Percentiles rank a stretch among this genome's conserved stretches.
Evolutionary conservation across 495 filamentous ascomycete species (phyloP).

Genomic region (Umbilicaria muhlenbergii): DNA sequence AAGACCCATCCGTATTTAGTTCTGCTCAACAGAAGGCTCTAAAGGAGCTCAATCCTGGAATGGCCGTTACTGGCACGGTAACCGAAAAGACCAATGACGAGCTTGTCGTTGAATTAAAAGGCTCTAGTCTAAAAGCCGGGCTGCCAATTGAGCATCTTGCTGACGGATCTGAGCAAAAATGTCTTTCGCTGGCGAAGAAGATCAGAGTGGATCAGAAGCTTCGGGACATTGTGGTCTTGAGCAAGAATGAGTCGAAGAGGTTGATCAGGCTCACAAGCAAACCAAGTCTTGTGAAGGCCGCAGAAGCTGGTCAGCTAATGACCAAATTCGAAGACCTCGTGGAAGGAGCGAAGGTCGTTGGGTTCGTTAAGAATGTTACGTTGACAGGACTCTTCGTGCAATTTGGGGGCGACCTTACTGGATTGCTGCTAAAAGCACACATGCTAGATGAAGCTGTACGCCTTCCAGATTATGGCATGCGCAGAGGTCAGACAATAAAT

Average conservation of each 20-base stretch:
- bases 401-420: slow-evolving; percentile 62
- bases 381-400: slow-evolving; percentile 65
- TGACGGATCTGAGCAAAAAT: slow-evolving; percentile 66
- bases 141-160: slow-evolving; percentile 63
- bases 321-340: slow-evolving; percentile 50
- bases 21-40: slow-evolving; percentile 60
- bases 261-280: slow-evolving; percentile 65
- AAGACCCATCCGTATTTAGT: slow-evolving; percentile 63
- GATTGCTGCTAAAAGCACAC: slow-evolving; percentile 60
- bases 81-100: slow-evolving; percentile 74
- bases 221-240: slow-evolving; percentile 66
- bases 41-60: slow-evolving; percentile 50
- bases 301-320: slow-evolving; percentile 47
- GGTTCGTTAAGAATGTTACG: slow-evolving; percentile 76
- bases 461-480: slow-evolving; percentile 61
- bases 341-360: slow-evolving; percentile 50
- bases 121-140: slow-evolving; percentile 54
- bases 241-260: slow-evolving; percentile 57
- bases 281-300: slow-evolving; percentile 62
- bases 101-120: slow-evolving; percentile 58
- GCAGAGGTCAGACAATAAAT: slow-evolving; percentile 52
- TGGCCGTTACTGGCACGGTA: slow-evolving; percentile 59
- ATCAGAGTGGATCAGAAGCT: slow-evolving; percentile 69
- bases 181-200: slow-evolving; percentile 53
- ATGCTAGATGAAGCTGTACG: slow-evolving; percentile 47